Evolutionary conservation across 768 basidiomycete species (phyloP), one percentile per base, ranked within the genome.

Genomic region (Hygrophorus russula): DNA sequence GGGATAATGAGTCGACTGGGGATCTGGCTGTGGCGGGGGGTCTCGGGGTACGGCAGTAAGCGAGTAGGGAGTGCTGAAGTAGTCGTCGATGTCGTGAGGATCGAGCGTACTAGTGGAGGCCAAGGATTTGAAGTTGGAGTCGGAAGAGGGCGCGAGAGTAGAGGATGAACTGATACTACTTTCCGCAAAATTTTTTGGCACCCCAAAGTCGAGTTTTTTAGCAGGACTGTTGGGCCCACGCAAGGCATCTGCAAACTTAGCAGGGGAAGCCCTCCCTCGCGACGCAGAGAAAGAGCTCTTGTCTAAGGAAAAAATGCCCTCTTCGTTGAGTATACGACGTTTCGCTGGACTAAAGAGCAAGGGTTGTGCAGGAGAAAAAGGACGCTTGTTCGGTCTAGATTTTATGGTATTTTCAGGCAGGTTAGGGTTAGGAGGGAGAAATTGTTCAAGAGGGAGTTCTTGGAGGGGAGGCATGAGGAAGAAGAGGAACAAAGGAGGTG

Each of bases 291-390:
- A 44, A 19, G 69, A 59, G 45, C 52, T 65, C 52, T 62, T 67
- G 41, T 60, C 57, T 3, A 64, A 58, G 27, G 64, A 59, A 34
- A 65, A 60, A 6, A 73, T 59, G 43, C 70, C 76, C 52, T 78
- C 78, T 38, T 66, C 66, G 51, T 64, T 66, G 48, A 82, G 65
- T 39, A 83, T 72, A 42, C 82, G 75, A 40, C 82, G 76, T 55
- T 86, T 86, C 20, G 77, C 67, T 15, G 82, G 79, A 51, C 74
- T 82, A 53, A 70, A 70, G 36, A 70, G 60, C 17, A 55, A 60
- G 11, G 68, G 64, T 30, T 55, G 62, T 20, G 66, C 69, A 1
- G 82, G 79, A 19, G 81, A 81, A 51, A 71, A 62, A 34, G 80
- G 71, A 19, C 82, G 77, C 63, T 84, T 84, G 58, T 63, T 65